Percentiles rank a stretch among this genome's conserved stretches.
Evolutionary conservation across 2,329 filamentous ascomycete species (phyloP).

Genomic region (Penicillium polonicum): DNA sequence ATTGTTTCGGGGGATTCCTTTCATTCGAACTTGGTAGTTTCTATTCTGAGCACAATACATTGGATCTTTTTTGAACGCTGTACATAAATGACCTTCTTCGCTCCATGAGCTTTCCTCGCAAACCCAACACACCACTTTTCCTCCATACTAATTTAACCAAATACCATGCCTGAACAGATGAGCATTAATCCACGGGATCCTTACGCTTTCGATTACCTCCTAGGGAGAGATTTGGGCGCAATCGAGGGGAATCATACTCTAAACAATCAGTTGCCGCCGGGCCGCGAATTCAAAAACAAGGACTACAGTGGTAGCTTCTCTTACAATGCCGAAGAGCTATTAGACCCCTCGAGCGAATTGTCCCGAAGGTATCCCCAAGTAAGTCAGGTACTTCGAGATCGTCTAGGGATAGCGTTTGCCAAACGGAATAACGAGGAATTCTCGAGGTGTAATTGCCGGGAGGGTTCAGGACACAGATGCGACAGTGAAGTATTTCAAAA

Average conservation of each 20-base stretch:
- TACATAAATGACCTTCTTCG: neutral
- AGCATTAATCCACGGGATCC: neutral
- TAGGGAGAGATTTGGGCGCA: constrained; percentile 1
- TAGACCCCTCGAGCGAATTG: constrained; percentile 11
- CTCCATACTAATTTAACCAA: neutral
- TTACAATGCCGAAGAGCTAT: neutral
- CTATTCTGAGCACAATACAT: neutral
- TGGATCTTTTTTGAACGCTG: neutral
- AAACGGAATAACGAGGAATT: constrained; percentile 5
- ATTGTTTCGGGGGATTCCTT: neutral
- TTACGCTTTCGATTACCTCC: neutral
- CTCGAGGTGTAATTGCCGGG: constrained; percentile 14
- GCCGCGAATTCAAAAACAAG: neutral
- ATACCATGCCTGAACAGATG: neutral
- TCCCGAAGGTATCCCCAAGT: constrained; percentile 12
- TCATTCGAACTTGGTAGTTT: neutral
- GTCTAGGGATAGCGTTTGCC: constrained; percentile 9
- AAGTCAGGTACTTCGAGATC: constrained; percentile 10
- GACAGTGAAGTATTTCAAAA: constrained; percentile 1
- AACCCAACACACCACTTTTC: neutral
- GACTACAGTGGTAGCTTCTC: neutral
- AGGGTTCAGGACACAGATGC: neutral
- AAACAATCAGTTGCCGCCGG: neutral
- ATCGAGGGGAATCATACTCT: neutral
- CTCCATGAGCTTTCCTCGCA: neutral